These are phyloP conservation scores for Arthrobotrys iridis DNA, from an alignment of 2,329 filamentous ascomycete species.

Conservation along the genomic window DNA sequence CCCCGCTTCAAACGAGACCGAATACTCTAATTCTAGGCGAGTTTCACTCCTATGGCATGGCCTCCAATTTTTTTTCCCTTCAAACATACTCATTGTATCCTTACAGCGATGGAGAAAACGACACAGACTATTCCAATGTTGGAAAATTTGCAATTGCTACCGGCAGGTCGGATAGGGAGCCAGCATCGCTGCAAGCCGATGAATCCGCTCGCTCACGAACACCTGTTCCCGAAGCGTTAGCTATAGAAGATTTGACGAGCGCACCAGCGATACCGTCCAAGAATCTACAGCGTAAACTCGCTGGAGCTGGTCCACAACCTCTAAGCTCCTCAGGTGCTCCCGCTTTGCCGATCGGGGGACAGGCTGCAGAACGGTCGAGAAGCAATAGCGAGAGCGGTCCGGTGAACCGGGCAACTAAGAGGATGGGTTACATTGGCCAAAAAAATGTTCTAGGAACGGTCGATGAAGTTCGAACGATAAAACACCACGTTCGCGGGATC, in stretches of 20 bases:
- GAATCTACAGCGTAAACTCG: constrained; percentile 46
- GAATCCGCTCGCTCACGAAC: constrained; percentile 14
- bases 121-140: constrained; percentile 46
- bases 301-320: background rate
- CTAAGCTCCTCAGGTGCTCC: background rate
- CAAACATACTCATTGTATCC: background rate
- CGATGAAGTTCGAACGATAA: constrained; percentile 46
- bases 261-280: constrained; percentile 47
- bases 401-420: constrained; percentile 47
- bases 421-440: constrained; percentile 51
- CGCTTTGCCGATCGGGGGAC: background rate
- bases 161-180: background rate
- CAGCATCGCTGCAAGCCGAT: background rate
- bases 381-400: constrained; percentile 51
- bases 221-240: background rate
- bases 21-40: constrained; percentile 57
- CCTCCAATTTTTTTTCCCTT: background rate
- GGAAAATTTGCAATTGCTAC: background rate
- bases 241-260: constrained; percentile 3
- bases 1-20: constrained; percentile 42
- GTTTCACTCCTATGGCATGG: background rate
- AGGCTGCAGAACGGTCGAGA: constrained; percentile 27
- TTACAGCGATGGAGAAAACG: constrained; percentile 44
- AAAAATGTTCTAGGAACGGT: constrained; percentile 45
- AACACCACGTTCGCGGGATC: constrained; percentile 49